These are phyloP conservation scores for Chrysoporthe puriensis DNA, from an alignment of 2,329 filamentous ascomycete species.

Conservation along the genomic window DNA sequence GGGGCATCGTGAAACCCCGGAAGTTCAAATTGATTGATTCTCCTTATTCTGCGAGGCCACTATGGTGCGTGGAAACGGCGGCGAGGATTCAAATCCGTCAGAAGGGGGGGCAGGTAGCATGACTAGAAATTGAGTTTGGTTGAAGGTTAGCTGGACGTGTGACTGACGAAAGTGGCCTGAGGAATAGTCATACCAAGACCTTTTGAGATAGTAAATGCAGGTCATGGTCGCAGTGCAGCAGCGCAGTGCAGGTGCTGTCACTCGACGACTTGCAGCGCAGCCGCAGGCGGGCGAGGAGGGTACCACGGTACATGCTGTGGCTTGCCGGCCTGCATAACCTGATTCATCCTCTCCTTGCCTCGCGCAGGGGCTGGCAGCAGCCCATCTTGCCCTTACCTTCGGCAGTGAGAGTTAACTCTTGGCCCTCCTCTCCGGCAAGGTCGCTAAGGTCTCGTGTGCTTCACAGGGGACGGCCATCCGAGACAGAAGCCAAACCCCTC, in stretches of 20 bases:
- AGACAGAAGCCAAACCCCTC: not conserved
- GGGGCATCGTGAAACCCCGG: not conserved
- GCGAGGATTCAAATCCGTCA: not conserved
- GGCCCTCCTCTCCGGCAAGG: not conserved
- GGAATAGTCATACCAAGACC: conserved; percentile 6
- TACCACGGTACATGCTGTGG: not conserved
- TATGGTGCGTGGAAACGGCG: not conserved
- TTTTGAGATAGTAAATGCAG: not conserved
- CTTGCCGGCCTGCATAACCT: not conserved
- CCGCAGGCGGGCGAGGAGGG: not conserved
- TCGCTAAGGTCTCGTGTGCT: not conserved
- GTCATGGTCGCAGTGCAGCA: conserved; percentile 4
- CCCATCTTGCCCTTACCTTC: not conserved
- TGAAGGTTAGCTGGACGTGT: conserved; percentile 1
- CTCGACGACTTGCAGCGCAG: not conserved
- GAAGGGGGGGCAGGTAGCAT: not conserved
- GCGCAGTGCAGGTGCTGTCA: conserved; percentile 2
- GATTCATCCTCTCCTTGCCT: not conserved
- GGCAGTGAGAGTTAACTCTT: not conserved
- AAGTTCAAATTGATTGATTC: not conserved
- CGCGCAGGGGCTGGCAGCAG: not conserved
- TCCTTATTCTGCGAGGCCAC: not conserved
- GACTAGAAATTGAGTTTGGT: conserved; percentile 12
- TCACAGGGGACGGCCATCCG: not conserved
- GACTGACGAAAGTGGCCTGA: conserved; percentile 2